Evolutionary conservation across 495 filamentous ascomycete species (phyloP).

Genomic region (Choiromyces venosus): DNA sequence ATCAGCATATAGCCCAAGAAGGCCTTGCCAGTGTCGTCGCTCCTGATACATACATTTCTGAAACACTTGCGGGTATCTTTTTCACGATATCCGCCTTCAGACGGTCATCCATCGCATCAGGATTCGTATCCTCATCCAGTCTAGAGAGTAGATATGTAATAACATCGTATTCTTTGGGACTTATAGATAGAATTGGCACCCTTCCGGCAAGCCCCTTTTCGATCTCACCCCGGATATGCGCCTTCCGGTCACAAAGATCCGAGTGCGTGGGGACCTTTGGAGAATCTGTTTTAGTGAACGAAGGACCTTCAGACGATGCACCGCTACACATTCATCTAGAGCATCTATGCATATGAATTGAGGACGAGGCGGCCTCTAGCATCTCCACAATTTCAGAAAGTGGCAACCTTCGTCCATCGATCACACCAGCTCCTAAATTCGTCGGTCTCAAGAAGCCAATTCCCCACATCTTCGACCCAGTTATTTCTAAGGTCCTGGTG

Average conservation of each 20-base stretch:
- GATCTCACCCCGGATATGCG: not conserved
- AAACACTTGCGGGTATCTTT: not conserved
- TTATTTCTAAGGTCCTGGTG: not conserved
- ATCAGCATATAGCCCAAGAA: not conserved
- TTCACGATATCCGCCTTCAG: not conserved
- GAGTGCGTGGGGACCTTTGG: not conserved
- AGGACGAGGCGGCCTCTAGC: not conserved
- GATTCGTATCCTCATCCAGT: not conserved
- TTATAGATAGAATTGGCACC: not conserved
- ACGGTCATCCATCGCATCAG: not conserved
- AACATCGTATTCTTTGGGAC: not conserved
- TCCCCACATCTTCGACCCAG: not conserved
- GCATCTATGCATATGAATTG: not conserved
- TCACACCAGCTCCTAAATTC: not conserved
- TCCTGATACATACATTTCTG: not conserved
- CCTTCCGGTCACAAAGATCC: not conserved
- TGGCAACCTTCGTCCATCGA: not conserved
- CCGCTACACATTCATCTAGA: not conserved
- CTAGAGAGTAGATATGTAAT: not conserved
- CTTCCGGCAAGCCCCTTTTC: not conserved
- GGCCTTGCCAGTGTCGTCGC: not conserved
- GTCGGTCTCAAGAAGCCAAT: not conserved
- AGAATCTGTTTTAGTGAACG: constrained; percentile 1
- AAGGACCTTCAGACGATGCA: not conserved
- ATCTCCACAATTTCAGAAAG: not conserved